Percentiles rank a stretch among this genome's conserved stretches.
phyloP scores from a whole-genome alignment of 148 eudicot genomes.

The Beta vulgaris region DNA sequence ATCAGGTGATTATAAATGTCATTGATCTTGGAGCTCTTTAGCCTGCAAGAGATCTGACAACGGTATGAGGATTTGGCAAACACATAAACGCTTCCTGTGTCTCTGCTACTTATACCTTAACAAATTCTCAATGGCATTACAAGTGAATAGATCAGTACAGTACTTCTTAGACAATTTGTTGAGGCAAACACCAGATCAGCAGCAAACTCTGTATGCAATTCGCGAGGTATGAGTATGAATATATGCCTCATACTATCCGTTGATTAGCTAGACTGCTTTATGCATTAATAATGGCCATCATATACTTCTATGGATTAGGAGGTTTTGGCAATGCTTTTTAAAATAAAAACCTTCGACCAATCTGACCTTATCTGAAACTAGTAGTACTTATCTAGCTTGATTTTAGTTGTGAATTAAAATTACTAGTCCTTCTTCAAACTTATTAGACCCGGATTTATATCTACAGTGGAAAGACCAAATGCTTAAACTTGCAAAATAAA shows the following conservation, averaged over 20 bases:
- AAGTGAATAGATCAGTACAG: conserved; percentile 95
- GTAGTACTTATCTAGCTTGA: neutral
- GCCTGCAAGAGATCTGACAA: conserved; percentile 90
- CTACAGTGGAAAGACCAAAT: neutral
- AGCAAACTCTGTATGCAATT: conserved; percentile 86
- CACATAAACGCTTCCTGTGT: conserved; percentile 1
- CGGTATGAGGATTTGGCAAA: conserved; percentile 47
- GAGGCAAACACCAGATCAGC: conserved; percentile 82
- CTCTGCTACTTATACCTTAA: neutral
- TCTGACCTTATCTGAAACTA: neutral
- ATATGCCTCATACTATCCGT: neutral
- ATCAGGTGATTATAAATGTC: conserved; percentile 75
- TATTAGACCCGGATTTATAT: neutral
- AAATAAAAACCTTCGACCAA: neutral
- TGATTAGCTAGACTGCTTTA: neutral
- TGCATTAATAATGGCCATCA: neutral
- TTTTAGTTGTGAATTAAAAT: neutral
- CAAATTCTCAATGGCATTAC: neutral
- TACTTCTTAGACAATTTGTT: conserved; percentile 88
- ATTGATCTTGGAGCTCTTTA: conserved; percentile 96
- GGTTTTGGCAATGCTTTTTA: neutral
- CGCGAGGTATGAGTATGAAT: conserved; percentile 69
- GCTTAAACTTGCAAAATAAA: neutral
- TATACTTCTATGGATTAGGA: neutral
- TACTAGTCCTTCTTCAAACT: neutral